Evolutionary conservation across 208 protist genomes (phyloP), one percentile per base, ranked within the genome.

Genomic region (Spongospora subterranea): DNA sequence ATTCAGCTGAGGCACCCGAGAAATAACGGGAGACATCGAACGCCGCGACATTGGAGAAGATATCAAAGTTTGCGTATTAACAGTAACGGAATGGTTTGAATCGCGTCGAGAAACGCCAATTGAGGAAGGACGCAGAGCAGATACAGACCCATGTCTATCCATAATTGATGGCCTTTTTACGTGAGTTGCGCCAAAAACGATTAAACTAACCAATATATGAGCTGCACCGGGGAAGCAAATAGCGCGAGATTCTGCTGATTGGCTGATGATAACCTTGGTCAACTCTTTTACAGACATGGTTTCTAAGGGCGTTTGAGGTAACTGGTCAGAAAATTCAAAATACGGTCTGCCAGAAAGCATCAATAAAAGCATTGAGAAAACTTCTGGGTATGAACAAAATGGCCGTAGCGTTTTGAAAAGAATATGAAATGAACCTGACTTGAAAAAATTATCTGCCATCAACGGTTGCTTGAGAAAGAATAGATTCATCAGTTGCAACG

Each of bases 401-500:
- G 71, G n/a, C 71, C 35, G 17, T 6, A 82, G n/a, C 6, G 35
- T 6, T 20, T 43, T 6, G 40, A n/a, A 43, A 20, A 82, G 71
- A 6, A 82, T n/a, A 43, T 43, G 17, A n/a, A 35, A 82, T 43
- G 40, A 43, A 20, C 11, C 71, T 6, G 54, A 17, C 20, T 29
- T 17, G 54, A 29, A 17, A 29, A 82, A 82, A 35, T 43, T 35
- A 6, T 6, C 6, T 35, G 35, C 6, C 6, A 43, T n/a, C n/a
- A 13, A 13, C 35, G 6, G 35, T 13, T 45, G 17, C 6, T 6
- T 43, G 35, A 43, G 6, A 20, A 35, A 35, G 71, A 82, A 82
- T 20, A 82, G 71, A 13, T 35, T 45, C 71, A 82, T 35, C 13
- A 82, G 71, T 43, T 82, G 71, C 35, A 82, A n/a, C 17, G 71